Base-by-base conservation (phyloP, 768 basidiomycete species). In the Asterophora parasitica region DNA sequence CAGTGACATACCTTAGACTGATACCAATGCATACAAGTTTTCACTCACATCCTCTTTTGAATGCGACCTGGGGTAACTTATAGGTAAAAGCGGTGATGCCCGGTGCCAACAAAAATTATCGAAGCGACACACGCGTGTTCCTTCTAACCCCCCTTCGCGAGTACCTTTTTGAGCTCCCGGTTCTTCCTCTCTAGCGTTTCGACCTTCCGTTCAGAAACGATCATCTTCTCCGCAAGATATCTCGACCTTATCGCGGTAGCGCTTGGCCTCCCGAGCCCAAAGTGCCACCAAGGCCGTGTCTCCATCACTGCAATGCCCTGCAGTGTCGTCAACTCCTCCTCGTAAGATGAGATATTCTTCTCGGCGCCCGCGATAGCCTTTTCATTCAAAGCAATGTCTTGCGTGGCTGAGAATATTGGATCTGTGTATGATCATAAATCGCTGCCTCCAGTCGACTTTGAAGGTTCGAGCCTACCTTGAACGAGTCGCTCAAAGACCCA, bases 401-500 rank as follows among this genome's bases (percentile, higher is more conserved):
- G 90, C 1, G 75, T 80, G 3, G 92, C 89, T 55, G 73, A 74
- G 72, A 95, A 95, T 36, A 86, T 71, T 4, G 78, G 66, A 56
- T 95, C 93, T 88, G 46, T 46, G 19, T 50, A 27, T 28, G 10
- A 40, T 49, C n/a, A 11, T 44, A 33, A 38, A 41, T 44, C 50
- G 26, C 55, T 36, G 30, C 52, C 7, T 34, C n/a, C 38, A 12
- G 23, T 35, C n/a, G 20, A 26, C 6, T 17, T 13, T 15, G 35
- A 11, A 32, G 36, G 48, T 58, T 38, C 17, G 13, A 35, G 58
- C 74, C 36, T 56, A 88, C 92, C 93, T 38, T 83, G 71, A 0
- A 87, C 85, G 2, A 97, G 75, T 34, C 81, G 76, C 55, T 89
- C 76, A 62, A 96, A 99, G 4, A 90, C 91, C 58, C 81, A 86